A percentile compares a stretch with the other conserved stretches of the same genome.
phyloP scores from a whole-genome alignment of 371 early-diverging fungal species.

The Mucor saturninus region DNA sequence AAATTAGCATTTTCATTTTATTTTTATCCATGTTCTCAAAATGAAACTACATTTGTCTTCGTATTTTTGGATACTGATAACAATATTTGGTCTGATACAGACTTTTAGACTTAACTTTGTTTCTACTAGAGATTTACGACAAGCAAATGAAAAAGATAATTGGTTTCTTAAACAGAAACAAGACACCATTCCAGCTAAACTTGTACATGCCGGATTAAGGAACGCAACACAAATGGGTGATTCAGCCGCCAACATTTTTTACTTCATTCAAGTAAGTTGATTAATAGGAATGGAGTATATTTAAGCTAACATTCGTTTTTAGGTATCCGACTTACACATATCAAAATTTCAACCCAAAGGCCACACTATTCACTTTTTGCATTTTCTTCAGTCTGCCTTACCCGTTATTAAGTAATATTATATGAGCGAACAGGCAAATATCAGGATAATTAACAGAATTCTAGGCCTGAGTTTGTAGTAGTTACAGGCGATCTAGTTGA shows the following conservation, averaged over 20 bases:
- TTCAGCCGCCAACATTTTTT: conserved; percentile 56
- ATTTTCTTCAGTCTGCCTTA: conserved; percentile 72
- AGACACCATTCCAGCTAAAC: neutral
- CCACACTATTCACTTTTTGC: conserved; percentile 74
- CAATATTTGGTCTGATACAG: conserved; percentile 3
- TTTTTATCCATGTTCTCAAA: neutral
- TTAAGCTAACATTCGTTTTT: too few species aligned
- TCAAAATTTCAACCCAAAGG: conserved; percentile 70
- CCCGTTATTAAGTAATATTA: conserved; percentile 55
- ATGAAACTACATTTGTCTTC: conserved; percentile 15
- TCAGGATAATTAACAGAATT: neutral
- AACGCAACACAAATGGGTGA: conserved; percentile 36
- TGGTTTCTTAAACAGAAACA: conserved; percentile 15
- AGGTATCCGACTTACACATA: conserved; percentile 89
- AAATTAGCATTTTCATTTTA: neutral
- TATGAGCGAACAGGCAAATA: neutral
- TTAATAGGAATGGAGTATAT: neutral
- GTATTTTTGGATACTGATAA: conserved; percentile 8
- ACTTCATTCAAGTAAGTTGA: conserved; percentile 63
- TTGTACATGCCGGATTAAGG: conserved; percentile 3
- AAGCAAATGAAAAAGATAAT: conserved; percentile 18
- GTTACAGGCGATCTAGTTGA: conserved; percentile 88
- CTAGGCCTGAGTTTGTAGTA: conserved; percentile 67
- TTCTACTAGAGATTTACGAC: conserved; percentile 24
- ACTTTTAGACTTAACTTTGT: conserved; percentile 14